A percentile compares a stretch with the other conserved stretches of the same genome.
Evolutionary conservation across 2,329 filamentous ascomycete species (phyloP).

Genomic region (Ascochyta pisi): DNA sequence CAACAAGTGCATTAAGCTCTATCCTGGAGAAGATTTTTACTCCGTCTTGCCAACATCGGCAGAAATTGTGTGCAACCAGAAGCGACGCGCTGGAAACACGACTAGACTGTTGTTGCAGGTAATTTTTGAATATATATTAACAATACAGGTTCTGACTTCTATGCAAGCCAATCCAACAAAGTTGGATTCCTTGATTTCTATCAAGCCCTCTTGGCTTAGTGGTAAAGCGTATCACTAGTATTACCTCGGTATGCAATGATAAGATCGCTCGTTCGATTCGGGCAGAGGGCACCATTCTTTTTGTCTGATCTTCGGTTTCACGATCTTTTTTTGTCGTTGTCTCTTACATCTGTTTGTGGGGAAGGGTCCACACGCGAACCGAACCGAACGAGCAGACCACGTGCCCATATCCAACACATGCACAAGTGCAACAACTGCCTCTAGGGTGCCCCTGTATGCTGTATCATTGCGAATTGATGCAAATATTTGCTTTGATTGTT

Average conservation of each 20-base stretch:
- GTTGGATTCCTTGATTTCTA: constrained; percentile 6
- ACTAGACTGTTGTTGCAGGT: no score
- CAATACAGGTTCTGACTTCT: accelerated
- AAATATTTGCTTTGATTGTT: background rate
- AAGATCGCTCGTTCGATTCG: constrained; percentile 50
- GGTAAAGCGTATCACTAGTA: constrained; percentile 51
- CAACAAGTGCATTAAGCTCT: no score
- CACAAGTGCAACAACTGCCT: background rate
- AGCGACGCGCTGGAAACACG: no score
- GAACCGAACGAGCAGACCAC: background rate
- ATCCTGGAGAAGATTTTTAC: no score
- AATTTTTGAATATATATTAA: background rate
- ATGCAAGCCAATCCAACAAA: constrained; percentile 18
- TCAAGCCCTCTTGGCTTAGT: constrained; percentile 44
- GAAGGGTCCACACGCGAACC: background rate
- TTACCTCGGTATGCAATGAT: constrained; percentile 33
- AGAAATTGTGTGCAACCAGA: no score
- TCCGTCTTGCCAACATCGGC: no score
- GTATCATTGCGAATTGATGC: background rate
- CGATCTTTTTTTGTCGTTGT: background rate
- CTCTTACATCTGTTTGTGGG: background rate
- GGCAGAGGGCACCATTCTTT: constrained; percentile 40
- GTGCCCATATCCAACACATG: background rate
- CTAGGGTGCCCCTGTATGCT: background rate
- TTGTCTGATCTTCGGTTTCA: background rate